These are phyloP conservation scores for Aspergillus baeticus DNA, from an alignment of 495 filamentous ascomycete species.

Conservation along the genomic window DNA sequence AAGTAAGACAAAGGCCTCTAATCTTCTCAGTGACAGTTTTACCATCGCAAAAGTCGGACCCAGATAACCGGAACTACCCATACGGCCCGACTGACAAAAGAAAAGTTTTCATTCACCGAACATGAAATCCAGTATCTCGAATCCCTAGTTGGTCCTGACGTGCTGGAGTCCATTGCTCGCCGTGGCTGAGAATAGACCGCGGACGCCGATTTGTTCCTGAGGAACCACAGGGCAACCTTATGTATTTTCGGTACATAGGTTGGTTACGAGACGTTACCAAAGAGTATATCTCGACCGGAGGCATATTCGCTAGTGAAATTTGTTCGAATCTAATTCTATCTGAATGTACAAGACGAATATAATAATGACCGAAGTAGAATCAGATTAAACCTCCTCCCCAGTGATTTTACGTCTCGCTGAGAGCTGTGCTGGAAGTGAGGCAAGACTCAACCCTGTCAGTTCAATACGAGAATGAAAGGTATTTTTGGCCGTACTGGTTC, in stretches of 20 bases:
- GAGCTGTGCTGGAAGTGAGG: neutral
- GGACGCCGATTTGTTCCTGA: neutral
- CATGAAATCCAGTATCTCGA: neutral
- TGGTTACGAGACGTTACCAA: neutral
- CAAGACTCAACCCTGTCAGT: neutral
- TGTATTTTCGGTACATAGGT: neutral
- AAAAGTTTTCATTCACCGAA: slow-evolving; percentile 5
- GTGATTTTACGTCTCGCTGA: slow-evolving; percentile 3
- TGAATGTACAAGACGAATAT: neutral
- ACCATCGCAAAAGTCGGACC: slow-evolving; percentile 15
- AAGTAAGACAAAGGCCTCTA: neutral
- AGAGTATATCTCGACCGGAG: neutral
- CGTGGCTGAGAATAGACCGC: neutral
- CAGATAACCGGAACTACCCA: slow-evolving; percentile 3
- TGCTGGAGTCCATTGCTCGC: neutral
- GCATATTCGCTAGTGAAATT: neutral
- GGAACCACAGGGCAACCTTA: neutral
- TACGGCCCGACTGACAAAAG: slow-evolving; percentile 3
- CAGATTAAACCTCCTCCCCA: slow-evolving; percentile 16
- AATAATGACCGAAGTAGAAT: slow-evolving; percentile 9
- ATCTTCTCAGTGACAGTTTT: slow-evolving; percentile 8
- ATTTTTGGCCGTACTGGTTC: neutral
- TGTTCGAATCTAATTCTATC: neutral
- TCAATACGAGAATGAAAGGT: slow-evolving; percentile 2
- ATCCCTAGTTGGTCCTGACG: no score